Evolutionary conservation across 768 basidiomycete species (phyloP).

Genomic region (Rhodotorula sphaerocarpa): DNA sequence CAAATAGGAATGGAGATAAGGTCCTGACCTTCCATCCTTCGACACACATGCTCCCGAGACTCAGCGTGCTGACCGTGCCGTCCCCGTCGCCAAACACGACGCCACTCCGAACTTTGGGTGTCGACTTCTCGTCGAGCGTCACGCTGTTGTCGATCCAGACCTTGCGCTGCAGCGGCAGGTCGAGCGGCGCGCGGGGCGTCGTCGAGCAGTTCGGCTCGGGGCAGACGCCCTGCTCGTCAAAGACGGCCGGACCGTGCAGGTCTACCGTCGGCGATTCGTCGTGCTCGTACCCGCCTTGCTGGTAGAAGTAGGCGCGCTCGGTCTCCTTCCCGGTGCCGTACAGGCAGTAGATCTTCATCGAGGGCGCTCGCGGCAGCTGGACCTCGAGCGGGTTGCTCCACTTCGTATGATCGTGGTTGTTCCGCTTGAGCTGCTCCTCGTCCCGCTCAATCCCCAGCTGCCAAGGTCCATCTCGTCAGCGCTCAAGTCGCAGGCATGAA

Average conservation of each 20-base stretch:
- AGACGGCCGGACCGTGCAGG: not conserved
- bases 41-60: conserved; percentile 90
- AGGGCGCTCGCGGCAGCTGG: conserved; percentile 71
- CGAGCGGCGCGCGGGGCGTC: conserved; percentile 47
- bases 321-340: conserved; percentile 93
- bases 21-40: conserved; percentile 88
- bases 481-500: not conserved
- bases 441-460: conserved; percentile 71
- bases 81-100: conserved; percentile 93
- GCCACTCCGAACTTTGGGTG: conserved; percentile 47
- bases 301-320: conserved; percentile 33
- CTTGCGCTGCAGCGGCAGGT: conserved; percentile 53
- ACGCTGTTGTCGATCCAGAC: conserved; percentile 82
- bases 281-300: conserved; percentile 53
- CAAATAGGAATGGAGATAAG: too few relatives aligned
- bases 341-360: conserved; percentile 80
- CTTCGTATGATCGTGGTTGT: conserved; percentile 66
- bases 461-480: not conserved
- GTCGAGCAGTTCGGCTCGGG: conserved; percentile 49
- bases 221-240: conserved; percentile 41
- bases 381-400: conserved; percentile 65
- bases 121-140: conserved; percentile 49
- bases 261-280: conserved; percentile 49
- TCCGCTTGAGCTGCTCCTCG: conserved; percentile 55
- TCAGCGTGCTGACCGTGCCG: conserved; percentile 78